phyloP scores from a whole-genome alignment of 2,329 filamentous ascomycete species.

The Aureobasidium melanogenum region DNA sequence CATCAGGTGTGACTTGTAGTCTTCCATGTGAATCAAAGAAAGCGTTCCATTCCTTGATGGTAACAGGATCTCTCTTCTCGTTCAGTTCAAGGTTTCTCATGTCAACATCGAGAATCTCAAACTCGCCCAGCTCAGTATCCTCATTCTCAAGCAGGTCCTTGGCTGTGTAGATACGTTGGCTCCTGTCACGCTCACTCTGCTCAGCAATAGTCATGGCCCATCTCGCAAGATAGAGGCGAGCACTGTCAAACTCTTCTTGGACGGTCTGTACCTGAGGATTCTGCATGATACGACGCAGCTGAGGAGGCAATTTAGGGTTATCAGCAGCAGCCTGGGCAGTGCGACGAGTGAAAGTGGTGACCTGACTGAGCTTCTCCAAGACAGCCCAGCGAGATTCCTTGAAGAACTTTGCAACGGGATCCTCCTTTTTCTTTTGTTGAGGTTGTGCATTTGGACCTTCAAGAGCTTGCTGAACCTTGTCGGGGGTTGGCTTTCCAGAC shows the following conservation, averaged over 20 bases:
- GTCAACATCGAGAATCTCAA: conserved; percentile 69
- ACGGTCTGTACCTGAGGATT: conserved; percentile 92
- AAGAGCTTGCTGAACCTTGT: conserved; percentile 35
- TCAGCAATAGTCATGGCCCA: conserved; percentile 99
- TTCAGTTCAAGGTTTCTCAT: conserved; percentile 65
- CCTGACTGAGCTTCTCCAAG: conserved; percentile 92
- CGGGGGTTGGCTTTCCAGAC: conserved; percentile 40
- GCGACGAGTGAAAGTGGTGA: conserved; percentile 87
- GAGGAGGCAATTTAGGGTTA: conserved; percentile 82
- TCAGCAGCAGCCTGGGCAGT: conserved; percentile 89
- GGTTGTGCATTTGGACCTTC: conserved; percentile 29
- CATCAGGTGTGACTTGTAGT: conserved; percentile 72
- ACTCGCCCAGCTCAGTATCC: conserved; percentile 89
- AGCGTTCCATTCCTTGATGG: conserved; percentile 76
- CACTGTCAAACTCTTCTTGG: conserved; percentile 95
- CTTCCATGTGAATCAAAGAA: conserved; percentile 75
- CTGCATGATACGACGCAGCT: conserved; percentile 72
- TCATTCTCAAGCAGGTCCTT: conserved; percentile 89
- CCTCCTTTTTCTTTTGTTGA: conserved; percentile 45
- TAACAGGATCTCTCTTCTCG: conserved; percentile 69
- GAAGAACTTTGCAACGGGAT: conserved; percentile 84
- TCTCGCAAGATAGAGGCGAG: conserved; percentile 82
- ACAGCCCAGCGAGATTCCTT: conserved; percentile 96
- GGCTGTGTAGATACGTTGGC: conserved; percentile 84
- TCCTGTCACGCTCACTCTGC: conserved; percentile 82